Conservation (phyloP, 1,139 yeast genomes). For the Suhomyces terraborum region DNA sequence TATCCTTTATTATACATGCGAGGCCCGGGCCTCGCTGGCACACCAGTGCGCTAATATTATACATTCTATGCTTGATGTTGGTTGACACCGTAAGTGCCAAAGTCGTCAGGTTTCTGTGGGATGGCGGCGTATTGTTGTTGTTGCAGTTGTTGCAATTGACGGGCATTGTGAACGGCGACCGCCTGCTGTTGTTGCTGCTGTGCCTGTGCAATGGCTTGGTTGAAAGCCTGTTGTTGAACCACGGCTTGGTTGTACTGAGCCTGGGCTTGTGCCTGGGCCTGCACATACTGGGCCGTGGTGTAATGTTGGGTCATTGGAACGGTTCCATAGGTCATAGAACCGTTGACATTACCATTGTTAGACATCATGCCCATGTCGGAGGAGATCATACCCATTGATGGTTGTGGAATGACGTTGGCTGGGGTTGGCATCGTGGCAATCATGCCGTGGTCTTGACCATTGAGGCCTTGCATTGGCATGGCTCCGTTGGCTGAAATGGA, state of each 20-base stretch:
- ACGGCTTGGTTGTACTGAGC: constrained; percentile 18
- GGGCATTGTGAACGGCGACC: constrained; percentile 12
- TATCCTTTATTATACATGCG: constrained; percentile 8
- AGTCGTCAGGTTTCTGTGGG: constrained; percentile 16
- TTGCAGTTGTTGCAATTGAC: constrained; percentile 17
- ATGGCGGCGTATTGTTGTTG: constrained; percentile 19
- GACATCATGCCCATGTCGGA: constrained; percentile 17
- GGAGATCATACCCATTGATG: constrained; percentile 18
- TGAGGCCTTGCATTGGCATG: constrained; percentile 6
- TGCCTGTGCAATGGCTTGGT: constrained; percentile 21
- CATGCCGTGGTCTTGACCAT: constrained; percentile 10
- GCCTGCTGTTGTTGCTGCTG: constrained; percentile 18
- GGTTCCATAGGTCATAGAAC: constrained; percentile 10
- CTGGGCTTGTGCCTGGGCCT: constrained; percentile 14
- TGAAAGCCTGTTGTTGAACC: constrained; percentile 21
- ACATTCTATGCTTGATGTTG: constrained; percentile 12
- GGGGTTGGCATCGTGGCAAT: constrained; percentile 13
- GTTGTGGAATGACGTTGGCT: constrained; percentile 12
- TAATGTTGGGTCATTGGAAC: constrained; percentile 14
- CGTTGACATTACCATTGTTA: constrained; percentile 6
- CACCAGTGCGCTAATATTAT: constrained; percentile 10
- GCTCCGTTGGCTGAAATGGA: constrained; percentile 2
- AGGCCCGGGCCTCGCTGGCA: constrained; percentile 6
- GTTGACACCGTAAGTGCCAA: constrained; percentile 9
- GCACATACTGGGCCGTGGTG: constrained; percentile 15